Base-by-base conservation (phyloP, 2,329 filamentous ascomycete genomes). In the Talaromyces albobiverticillius region DNA sequence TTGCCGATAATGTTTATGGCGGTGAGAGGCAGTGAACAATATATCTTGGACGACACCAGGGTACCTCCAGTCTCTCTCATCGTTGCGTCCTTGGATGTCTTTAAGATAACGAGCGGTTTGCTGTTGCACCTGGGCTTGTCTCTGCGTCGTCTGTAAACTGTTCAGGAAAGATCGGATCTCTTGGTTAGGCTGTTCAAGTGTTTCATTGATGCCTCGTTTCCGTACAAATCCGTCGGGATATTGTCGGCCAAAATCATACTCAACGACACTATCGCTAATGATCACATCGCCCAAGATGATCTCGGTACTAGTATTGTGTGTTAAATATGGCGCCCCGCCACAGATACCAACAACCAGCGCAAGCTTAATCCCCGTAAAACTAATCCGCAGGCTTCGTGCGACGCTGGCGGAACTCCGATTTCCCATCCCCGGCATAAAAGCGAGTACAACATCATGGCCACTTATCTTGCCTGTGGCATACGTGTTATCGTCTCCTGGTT, bases 271-370 rank as follows among this genome's bases (percentile, higher is more conserved):
- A 16, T 51, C 38, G 11, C 38, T 43, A 38, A 51, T 51, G n/a
- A 51, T 25, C 6, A 45, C 16, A 26, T 51, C 38, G 9, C 38
- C 38, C 2, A 51, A 13, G 9, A 51, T 13, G n/a, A 51, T 45
- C 14, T 45, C 16, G 4, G 9, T 11, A 22, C 29, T 7, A 20
- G 2, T n/a, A 1, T 29, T 29, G 26, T 29, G n/a, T n/a, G 36
- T 20, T 42, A 36, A 13, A 4, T 1, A 32, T 18, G 49, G 49
- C 7, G 18, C 46, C 1, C 46, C 46, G 7, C 46, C 46, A 9
- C 46, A 50, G 34, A 50, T 41, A 3, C 46, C 46, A 25, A 50
- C 46, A 10, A 50, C 32, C 3, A 50, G 7, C 7, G 34, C 32
- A 41, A 50, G 34, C 22, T 31, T 2, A 3, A 50, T 5, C 7